phyloP scores from a whole-genome alignment of 2,329 filamentous ascomycete genomes.

The Rachicladosporium sp. region DNA sequence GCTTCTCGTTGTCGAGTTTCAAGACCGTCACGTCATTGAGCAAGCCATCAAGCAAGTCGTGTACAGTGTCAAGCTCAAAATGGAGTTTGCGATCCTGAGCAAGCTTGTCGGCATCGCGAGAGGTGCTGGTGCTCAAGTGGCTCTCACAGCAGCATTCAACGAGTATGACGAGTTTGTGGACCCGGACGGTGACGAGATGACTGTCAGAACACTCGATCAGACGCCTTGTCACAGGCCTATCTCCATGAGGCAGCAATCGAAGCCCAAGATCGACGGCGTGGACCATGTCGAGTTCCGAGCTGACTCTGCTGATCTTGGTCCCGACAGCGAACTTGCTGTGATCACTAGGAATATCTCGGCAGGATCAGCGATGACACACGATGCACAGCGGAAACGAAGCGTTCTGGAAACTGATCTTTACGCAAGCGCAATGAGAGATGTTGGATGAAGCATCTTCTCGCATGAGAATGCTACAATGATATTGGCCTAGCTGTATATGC shows the following conservation, averaged over 20 bases:
- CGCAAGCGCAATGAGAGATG: constrained; percentile 1
- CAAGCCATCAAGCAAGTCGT: constrained; percentile 24
- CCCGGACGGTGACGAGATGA: neutral
- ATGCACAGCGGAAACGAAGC: constrained; percentile 1
- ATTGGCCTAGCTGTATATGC: no score
- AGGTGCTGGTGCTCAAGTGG: neutral
- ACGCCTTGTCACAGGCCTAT: neutral
- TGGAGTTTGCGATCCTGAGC: constrained; percentile 41
- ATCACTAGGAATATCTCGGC: neutral
- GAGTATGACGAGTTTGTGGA: neutral
- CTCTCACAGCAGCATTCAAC: constrained; percentile 4
- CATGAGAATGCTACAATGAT: no score
- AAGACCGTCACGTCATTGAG: constrained; percentile 16
- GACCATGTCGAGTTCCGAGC: constrained; percentile 1
- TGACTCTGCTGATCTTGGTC: neutral
- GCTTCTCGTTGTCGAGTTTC: constrained; percentile 20
- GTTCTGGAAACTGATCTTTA: constrained; percentile 3
- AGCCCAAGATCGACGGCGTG: constrained; percentile 1
- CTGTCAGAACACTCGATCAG: neutral
- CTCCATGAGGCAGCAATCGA: neutral
- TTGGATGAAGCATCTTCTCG: no score
- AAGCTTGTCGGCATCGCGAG: constrained; percentile 12
- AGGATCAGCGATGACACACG: neutral
- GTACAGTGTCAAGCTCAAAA: constrained; percentile 28
- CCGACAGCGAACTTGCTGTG: neutral